Percentiles rank a stretch among this genome's conserved stretches.
These are phyloP conservation scores for Colletotrichum sp. DNA, from an alignment of 2,329 filamentous ascomycete species.

Conservation along the genomic window DNA sequence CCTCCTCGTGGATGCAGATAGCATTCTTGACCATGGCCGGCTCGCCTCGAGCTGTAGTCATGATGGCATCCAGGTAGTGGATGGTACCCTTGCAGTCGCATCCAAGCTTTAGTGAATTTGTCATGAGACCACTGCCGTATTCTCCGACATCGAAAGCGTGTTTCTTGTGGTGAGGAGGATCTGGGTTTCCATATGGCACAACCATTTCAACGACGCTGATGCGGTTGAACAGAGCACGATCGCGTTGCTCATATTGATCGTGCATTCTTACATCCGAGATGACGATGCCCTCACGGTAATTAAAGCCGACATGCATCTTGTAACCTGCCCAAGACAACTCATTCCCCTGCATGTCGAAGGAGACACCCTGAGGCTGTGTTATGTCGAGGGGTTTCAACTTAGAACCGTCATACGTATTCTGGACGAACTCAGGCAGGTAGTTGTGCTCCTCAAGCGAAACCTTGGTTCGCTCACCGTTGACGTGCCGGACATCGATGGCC, in stretches of 20 bases:
- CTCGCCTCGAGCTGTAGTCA: constrained; percentile 72
- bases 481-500: constrained; percentile 43
- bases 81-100: constrained; percentile 77
- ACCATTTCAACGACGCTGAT: constrained; percentile 7
- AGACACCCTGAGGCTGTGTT: constrained; percentile 70
- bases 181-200: not conserved
- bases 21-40: constrained; percentile 76
- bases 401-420: constrained; percentile 54
- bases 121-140: constrained; percentile 44
- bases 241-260: constrained; percentile 35
- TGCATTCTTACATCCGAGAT: constrained; percentile 49
- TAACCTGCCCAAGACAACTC: constrained; percentile 60
- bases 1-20: constrained; percentile 79
- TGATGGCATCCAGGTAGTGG: constrained; percentile 55
- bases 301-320: constrained; percentile 55
- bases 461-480: constrained; percentile 30
- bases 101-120: constrained; percentile 65
- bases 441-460: constrained; percentile 48
- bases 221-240: not conserved
- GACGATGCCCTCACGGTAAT: constrained; percentile 59
- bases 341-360: constrained; percentile 61
- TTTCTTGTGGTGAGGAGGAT: not conserved
- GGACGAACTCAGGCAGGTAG: constrained; percentile 48
- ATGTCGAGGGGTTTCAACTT: constrained; percentile 74
- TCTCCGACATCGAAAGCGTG: not conserved